Percentiles rank a stretch among this genome's conserved stretches.
Conservation (phyloP, 495 filamentous ascomycete genomes). For the Xylaria telfairii region DNA sequence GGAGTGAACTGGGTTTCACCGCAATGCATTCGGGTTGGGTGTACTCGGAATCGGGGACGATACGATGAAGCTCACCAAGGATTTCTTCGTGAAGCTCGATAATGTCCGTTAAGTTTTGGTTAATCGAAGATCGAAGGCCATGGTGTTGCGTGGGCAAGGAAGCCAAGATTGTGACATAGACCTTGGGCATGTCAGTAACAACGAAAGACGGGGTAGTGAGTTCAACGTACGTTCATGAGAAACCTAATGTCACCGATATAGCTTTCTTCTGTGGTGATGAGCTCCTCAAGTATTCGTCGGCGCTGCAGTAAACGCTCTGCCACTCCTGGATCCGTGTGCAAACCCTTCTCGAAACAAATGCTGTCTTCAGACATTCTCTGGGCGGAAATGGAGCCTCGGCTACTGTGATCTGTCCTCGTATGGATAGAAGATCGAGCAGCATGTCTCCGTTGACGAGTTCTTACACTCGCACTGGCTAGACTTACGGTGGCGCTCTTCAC, state of each 20-base stretch:
- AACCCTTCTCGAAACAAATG: slow-evolving; percentile 55
- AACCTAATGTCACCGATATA: slow-evolving; percentile 88
- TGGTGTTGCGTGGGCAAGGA: slow-evolving; percentile 62
- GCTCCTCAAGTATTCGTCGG: slow-evolving; percentile 78
- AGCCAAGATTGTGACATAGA: slow-evolving; percentile 70
- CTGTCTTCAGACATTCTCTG: slow-evolving; percentile 72
- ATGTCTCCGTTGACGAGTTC: slow-evolving; percentile 62
- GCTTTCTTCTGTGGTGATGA: slow-evolving; percentile 83
- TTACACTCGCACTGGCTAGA: slow-evolving; percentile 69
- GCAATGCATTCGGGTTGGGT: slow-evolving; percentile 51
- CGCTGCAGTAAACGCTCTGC: slow-evolving; percentile 73
- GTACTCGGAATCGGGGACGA: slow-evolving; percentile 67
- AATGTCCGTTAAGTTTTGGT: slow-evolving; percentile 71
- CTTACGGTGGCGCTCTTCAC: slow-evolving; percentile 81
- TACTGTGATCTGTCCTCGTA: slow-evolving; percentile 66
- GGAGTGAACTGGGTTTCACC: slow-evolving; percentile 30
- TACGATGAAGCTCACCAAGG: slow-evolving; percentile 66
- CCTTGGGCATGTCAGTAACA: slow-evolving; percentile 46
- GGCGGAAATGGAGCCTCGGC: slow-evolving; percentile 64
- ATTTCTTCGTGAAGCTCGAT: slow-evolving; percentile 74
- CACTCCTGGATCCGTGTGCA: slow-evolving; percentile 71
- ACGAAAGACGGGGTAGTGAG: neutral
- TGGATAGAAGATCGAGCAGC: slow-evolving; percentile 59
- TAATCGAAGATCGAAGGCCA: slow-evolving; percentile 65
- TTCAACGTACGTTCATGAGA: slow-evolving; percentile 72